A percentile compares a stretch with the other conserved stretches of the same genome.
These are phyloP conservation scores for Eragrostis tef DNA, from an alignment of 202 grass and related monocot genomes.

Conservation along the genomic window DNA sequence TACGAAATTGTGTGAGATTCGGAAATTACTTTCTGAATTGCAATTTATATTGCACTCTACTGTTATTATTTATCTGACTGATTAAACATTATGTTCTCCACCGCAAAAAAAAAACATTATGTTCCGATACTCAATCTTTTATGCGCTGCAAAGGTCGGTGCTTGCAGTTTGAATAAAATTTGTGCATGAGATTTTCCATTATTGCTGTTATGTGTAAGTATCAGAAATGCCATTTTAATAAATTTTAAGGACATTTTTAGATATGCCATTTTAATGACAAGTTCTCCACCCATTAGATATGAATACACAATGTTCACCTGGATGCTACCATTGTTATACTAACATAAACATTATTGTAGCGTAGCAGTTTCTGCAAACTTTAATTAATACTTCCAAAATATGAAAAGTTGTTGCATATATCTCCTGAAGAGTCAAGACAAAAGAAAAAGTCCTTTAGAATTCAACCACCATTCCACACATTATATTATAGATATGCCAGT, in stretches of 20 bases:
- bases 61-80: too few species aligned
- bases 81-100: background rate
- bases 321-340: background rate
- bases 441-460: background rate
- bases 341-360: background rate
- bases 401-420: background rate
- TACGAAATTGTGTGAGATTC: too few species aligned
- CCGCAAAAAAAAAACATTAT: too few species aligned
- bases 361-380: background rate
- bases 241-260: background rate
- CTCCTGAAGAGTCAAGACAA: background rate
- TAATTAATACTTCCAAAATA: background rate
- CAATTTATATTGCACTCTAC: too few species aligned
- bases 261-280: background rate
- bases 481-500: background rate
- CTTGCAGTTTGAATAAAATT: background rate
- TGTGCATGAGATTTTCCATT: background rate
- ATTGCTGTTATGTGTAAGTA: background rate
- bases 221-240: too few species aligned
- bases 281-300: background rate
- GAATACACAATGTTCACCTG: background rate
- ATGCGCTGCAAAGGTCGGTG: background rate
- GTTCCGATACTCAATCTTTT: background rate
- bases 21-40: too few species aligned
- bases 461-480: background rate